Percentiles rank a stretch among this genome's conserved stretches.
These are phyloP conservation scores for Microbotryum saponariae DNA, from an alignment of 1,284 basidiomycete species.

Conservation along the genomic window DNA sequence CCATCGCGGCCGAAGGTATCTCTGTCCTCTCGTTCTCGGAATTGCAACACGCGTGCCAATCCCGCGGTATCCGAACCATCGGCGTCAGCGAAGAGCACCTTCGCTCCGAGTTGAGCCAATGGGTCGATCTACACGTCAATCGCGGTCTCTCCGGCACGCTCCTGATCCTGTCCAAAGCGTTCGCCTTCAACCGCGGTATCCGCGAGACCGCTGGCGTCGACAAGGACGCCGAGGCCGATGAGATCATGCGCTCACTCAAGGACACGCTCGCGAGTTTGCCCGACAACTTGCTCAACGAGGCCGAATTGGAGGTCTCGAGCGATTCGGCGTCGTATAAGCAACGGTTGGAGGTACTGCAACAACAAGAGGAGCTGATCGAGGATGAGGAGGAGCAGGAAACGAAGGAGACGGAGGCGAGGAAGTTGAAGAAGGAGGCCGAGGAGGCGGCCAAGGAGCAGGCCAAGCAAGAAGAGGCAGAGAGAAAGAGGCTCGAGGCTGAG, in stretches of 20 bases:
- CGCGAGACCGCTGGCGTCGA: slow-evolving; percentile 10
- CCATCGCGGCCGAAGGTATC: slow-evolving; percentile 81
- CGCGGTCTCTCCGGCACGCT: slow-evolving; percentile 82
- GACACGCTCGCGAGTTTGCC: slow-evolving; percentile 86
- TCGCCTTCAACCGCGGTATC: slow-evolving; percentile 73
- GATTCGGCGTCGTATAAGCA: slow-evolving; percentile 95
- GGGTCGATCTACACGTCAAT: slow-evolving; percentile 88
- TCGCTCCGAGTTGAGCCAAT: slow-evolving; percentile 80
- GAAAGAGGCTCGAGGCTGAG: slow-evolving; percentile 35
- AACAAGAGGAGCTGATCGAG: slow-evolving; percentile 98
- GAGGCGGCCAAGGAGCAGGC: slow-evolving; percentile 62
- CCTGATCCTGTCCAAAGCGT: slow-evolving; percentile 84
- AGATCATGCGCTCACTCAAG: slow-evolving; percentile 65
- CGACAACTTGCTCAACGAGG: slow-evolving; percentile 94
- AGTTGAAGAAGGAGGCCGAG: slow-evolving; percentile 58
- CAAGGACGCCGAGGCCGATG: slow-evolving; percentile 51
- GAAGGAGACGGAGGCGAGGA: slow-evolving; percentile 68
- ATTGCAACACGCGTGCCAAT: slow-evolving; percentile 86
- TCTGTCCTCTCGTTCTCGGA: slow-evolving; percentile 84
- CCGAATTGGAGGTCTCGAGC: slow-evolving; percentile 88
- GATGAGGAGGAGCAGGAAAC: slow-evolving; percentile 93
- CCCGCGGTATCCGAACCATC: slow-evolving; percentile 81
- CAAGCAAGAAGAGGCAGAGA: slow-evolving; percentile 59
- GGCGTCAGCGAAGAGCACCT: slow-evolving; percentile 45
- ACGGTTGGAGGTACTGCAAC: slow-evolving; percentile 92